phyloP scores from a whole-genome alignment of 306 rosid species.

The Malus orientalis region DNA sequence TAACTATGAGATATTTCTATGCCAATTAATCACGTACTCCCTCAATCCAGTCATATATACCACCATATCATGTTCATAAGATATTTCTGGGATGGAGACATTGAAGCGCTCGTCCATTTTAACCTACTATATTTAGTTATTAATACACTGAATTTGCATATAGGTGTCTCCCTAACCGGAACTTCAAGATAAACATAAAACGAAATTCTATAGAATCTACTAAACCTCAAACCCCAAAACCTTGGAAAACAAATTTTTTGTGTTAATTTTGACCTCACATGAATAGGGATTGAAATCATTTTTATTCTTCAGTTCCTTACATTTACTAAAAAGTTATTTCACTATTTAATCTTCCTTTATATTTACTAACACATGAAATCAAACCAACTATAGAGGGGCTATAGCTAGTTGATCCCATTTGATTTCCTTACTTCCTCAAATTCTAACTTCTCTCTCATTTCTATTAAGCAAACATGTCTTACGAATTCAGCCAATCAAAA shows the following conservation, averaged over 20 bases:
- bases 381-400: too few relatives aligned
- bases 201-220: background rate
- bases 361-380: background rate
- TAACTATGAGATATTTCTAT: too few relatives aligned
- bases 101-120: background rate
- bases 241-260: background rate
- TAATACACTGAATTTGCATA: too few relatives aligned
- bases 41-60: too few relatives aligned
- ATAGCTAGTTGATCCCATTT: background rate
- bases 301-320: background rate
- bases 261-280: background rate
- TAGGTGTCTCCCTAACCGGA: too few relatives aligned
- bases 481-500: too few relatives aligned
- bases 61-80: too few relatives aligned
- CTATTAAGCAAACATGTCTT: background rate
- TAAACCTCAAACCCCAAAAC: background rate
- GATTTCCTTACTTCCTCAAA: background rate
- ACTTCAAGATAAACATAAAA: too few relatives aligned
- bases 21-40: too few relatives aligned
- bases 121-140: too few relatives aligned
- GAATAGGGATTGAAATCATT: background rate
- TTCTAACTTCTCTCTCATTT: background rate
- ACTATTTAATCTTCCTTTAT: background rate
- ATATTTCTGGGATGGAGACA: too few relatives aligned
- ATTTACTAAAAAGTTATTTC: background rate